A percentile compares a stretch with the other conserved stretches of the same genome.
Evolutionary conservation across 2,329 filamentous ascomycete species (phyloP).

Genomic region (Fusarium brachygibbosum): DNA sequence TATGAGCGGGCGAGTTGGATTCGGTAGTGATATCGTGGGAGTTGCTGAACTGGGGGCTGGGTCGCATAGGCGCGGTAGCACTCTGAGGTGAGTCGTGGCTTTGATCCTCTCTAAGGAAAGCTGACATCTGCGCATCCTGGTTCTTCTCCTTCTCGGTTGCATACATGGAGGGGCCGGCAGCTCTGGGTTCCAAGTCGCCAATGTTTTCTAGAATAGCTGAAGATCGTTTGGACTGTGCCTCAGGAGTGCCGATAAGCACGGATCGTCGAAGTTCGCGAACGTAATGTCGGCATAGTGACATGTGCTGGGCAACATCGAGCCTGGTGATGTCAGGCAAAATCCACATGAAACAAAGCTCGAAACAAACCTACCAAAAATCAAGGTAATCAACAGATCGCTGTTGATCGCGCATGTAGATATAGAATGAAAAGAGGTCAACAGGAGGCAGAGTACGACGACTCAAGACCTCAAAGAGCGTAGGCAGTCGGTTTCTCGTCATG

Average conservation of each 20-base stretch:
- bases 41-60: slow-evolving; percentile 71
- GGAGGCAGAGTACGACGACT: slow-evolving; percentile 94
- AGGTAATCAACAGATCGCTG: slow-evolving; percentile 98
- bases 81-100: slow-evolving; percentile 69
- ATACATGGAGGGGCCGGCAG: slow-evolving; percentile 72
- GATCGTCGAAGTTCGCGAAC: slow-evolving; percentile 94
- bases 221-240: slow-evolving; percentile 90
- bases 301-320: slow-evolving; percentile 99
- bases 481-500: slow-evolving; percentile 82
- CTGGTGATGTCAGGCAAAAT: slow-evolving; percentile 61
- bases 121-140: slow-evolving; percentile 90
- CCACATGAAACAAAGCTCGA: not conserved
- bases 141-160: slow-evolving; percentile 79
- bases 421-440: slow-evolving; percentile 98
- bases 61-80: slow-evolving; percentile 60
- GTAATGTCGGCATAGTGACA: slow-evolving; percentile 97
- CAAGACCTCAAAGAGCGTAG: slow-evolving; percentile 94
- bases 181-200: slow-evolving; percentile 73
- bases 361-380: slow-evolving; percentile 86
- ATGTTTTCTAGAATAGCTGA: slow-evolving; percentile 82
- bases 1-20: slow-evolving; percentile 85
- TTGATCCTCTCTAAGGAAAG: slow-evolving; percentile 81
- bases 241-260: slow-evolving; percentile 92
- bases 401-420: slow-evolving; percentile 99
- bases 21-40: slow-evolving; percentile 75